These are phyloP conservation scores for Ceratocystis colombiana DNA, from an alignment of 2,329 filamentous ascomycete genomes.

Conservation along the genomic window DNA sequence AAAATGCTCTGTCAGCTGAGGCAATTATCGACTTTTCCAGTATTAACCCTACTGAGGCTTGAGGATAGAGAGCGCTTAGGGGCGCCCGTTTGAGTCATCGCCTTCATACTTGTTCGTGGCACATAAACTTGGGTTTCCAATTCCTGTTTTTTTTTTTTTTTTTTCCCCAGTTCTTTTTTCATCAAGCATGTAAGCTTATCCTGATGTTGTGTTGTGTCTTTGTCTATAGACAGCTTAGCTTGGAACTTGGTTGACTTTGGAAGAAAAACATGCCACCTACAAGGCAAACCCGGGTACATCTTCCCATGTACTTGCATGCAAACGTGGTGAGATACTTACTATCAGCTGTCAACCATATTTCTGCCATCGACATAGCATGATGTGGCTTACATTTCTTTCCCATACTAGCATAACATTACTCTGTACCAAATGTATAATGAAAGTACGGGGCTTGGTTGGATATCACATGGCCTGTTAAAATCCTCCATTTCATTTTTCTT, in stretches of 20 bases:
- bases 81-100: neutral
- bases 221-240: neutral
- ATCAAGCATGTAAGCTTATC: neutral
- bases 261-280: neutral
- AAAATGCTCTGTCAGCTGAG: slow-evolving; percentile 35
- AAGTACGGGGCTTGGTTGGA: neutral
- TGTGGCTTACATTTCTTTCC: neutral
- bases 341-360: neutral
- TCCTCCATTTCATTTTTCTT: neutral
- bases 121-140: neutral
- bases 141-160: no score
- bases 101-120: no score
- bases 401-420: neutral
- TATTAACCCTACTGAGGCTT: slow-evolving; percentile 20
- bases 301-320: neutral
- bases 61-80: neutral
- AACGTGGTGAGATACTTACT: neutral
- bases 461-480: neutral
- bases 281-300: neutral
- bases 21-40: slow-evolving; percentile 33
- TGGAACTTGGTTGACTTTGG: neutral
- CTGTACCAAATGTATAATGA: neutral
- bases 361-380: neutral
- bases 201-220: neutral
- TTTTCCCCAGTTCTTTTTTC: neutral